A percentile compares a stretch with the other conserved stretches of the same genome.
Conservation (phyloP, 2,329 filamentous ascomycete species). For the Bipolaris victoriae region DNA sequence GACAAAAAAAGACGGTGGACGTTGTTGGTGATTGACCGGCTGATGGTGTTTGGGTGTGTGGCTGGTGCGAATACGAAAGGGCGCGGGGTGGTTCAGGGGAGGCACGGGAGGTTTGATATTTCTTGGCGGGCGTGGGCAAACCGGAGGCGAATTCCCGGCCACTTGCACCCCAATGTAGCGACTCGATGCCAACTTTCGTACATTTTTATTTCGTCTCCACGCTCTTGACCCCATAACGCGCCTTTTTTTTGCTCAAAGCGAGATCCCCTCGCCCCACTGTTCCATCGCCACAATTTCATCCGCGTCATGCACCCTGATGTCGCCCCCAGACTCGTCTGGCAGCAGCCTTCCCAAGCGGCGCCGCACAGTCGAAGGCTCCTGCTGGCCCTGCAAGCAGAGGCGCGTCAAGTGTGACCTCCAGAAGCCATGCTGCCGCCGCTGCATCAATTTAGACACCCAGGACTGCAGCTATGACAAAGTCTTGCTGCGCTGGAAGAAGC, state of each 20-base stretch:
- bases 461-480: conserved; percentile 16
- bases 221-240: neutral
- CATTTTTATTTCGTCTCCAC: neutral
- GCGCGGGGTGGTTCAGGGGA: neutral
- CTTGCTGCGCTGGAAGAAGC: conserved; percentile 16
- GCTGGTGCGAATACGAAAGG: no score
- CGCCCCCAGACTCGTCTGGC: conserved; percentile 15
- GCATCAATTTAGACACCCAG: conserved; percentile 6
- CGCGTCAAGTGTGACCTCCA: conserved; percentile 14
- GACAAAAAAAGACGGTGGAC: neutral
- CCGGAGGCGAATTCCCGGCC: conserved; percentile 3
- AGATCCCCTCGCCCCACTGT: neutral
- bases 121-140: conserved; percentile 9
- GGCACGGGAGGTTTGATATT: neutral
- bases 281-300: neutral
- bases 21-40: neutral
- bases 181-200: conserved; percentile 1
- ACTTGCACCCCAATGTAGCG: conserved; percentile 9
- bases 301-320: conserved; percentile 20
- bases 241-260: conserved; percentile 2
- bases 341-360: conserved; percentile 15
- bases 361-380: conserved; percentile 18
- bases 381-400: conserved; percentile 18
- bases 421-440: conserved; percentile 14
- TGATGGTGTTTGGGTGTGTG: no score